Evolutionary conservation across 2,329 filamentous ascomycete genomes (phyloP), one percentile per base, ranked within the genome.

Genomic region (Botrytis medusae): DNA sequence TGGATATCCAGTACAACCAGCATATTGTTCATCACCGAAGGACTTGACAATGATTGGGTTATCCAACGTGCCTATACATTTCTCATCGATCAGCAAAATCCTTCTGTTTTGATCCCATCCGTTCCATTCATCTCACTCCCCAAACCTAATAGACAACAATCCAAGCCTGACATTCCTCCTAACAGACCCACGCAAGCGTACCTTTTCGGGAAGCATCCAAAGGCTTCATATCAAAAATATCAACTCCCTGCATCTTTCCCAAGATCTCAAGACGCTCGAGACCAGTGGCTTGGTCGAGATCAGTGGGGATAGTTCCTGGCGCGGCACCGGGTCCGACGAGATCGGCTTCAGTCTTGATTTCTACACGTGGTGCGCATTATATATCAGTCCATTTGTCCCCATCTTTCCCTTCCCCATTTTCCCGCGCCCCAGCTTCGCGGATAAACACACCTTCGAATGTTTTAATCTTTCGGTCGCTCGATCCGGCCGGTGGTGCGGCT

Each of bases 171-270:
- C 8, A 22, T 44, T 32, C n/a, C 37, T 37, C 37, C 48, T 4
- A 32, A 5, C 8, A 6, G 6, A 20, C 12, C 3, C 65, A 44
- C 42, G 34, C 34, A 54, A 22, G 48, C 67, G 77, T 87, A 93
- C 95, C 95, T 84, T 89, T 89, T 82, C 96, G 91, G 84, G 92
- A 96, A 77, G 95, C 88, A 84, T 98, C 96, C 80, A 99, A 90
- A 77, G 96, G 96, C 85, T 90, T 92, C 96, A 98, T 97, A 86
- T 99, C 95, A 87, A 99, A 99, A 83, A 98, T 88, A 83, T 99
- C 96, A 81, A 98, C 87, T 78, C 96, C 95, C 88, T 98, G 94
- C 92, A 98, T 97, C 91, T 99, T 99, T 86, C 96, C 96, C 83
- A 99, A 88, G 82, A 99, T 96, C 86, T 99, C 96, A 80, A 99